Conservation (phyloP, 257 asterid species). For the Vinca minor region DNA sequence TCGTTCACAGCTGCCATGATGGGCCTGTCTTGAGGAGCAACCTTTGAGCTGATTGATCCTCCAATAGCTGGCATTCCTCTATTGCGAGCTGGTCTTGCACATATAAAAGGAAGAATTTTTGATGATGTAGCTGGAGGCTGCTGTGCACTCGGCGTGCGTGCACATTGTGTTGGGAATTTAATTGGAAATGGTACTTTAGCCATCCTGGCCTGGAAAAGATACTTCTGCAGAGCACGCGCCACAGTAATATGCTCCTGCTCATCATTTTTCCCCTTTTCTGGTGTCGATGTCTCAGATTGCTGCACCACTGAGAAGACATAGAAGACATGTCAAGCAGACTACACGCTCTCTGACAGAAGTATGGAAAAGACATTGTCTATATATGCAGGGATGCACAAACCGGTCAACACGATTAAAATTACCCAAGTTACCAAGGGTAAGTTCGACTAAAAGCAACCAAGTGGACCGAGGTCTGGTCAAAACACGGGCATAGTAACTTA, state of each 20-base stretch:
- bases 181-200: slow-evolving; percentile 65
- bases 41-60: slow-evolving; percentile 34
- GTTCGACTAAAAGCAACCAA: not conserved
- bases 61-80: slow-evolving; percentile 29
- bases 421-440: not conserved
- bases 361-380: not conserved
- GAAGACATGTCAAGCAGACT: slow-evolving; percentile 15
- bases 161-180: slow-evolving; percentile 53
- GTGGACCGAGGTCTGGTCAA: not conserved
- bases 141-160: slow-evolving; percentile 47
- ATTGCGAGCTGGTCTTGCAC: slow-evolving; percentile 56
- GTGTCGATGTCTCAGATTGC: slow-evolving; percentile 51
- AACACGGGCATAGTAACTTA: no score
- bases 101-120: slow-evolving; percentile 87
- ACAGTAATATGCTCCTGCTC: slow-evolving; percentile 93
- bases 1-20: slow-evolving; percentile 12
- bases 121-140: slow-evolving; percentile 63
- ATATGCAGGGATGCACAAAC: not conserved
- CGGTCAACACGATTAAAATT: not conserved
- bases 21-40: slow-evolving; percentile 30
- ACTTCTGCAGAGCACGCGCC: slow-evolving; percentile 84
- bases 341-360: not conserved
- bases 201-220: slow-evolving; percentile 51
- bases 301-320: slow-evolving; percentile 60
- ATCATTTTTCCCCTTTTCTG: slow-evolving; percentile 50